Evolutionary conservation across 768 basidiomycete genomes (phyloP).

Genomic region (Suillus clintonianus): DNA sequence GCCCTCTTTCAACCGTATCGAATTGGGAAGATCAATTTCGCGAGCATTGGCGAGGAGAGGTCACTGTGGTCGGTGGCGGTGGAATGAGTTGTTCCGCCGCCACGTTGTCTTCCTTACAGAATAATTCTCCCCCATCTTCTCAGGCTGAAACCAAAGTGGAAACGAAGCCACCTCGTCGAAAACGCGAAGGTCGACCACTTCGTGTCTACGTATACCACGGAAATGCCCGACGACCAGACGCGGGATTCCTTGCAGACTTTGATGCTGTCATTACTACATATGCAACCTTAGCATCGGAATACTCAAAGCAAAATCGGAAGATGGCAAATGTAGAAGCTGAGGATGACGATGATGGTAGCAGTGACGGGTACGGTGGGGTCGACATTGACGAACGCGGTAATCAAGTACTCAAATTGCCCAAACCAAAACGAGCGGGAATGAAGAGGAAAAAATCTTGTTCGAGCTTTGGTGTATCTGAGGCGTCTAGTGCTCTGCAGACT

Average conservation of each 20-base stretch:
- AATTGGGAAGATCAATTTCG: slow-evolving; percentile 99
- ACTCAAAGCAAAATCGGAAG: slow-evolving; percentile 82
- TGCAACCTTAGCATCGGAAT: slow-evolving; percentile 93
- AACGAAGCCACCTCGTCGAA: slow-evolving; percentile 32
- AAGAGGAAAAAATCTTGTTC: slow-evolving; percentile 62
- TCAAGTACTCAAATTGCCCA: slow-evolving; percentile 56
- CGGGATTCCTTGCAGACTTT: slow-evolving; percentile 87
- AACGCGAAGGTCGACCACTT: slow-evolving; percentile 53
- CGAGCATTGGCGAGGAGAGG: slow-evolving; percentile 94
- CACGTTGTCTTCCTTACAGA: slow-evolving; percentile 34
- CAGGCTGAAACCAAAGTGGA: slow-evolving; percentile 28
- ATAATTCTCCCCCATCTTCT: slow-evolving; percentile 34
- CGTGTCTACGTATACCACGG: slow-evolving; percentile 97
- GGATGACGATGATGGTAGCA: slow-evolving; percentile 66
- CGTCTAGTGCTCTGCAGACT: slow-evolving; percentile 84
- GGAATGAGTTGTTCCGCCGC: slow-evolving; percentile 35
- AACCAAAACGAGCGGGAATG: slow-evolving; percentile 66
- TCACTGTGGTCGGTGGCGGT: slow-evolving; percentile 81
- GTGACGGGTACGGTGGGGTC: slow-evolving; percentile 59
- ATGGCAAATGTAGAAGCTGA: slow-evolving; percentile 59
- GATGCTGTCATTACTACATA: slow-evolving; percentile 98
- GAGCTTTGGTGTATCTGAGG: slow-evolving; percentile 48
- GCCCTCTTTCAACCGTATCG: slow-evolving; percentile 93
- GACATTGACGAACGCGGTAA: slow-evolving; percentile 74
- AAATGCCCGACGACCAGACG: slow-evolving; percentile 80